Base-by-base conservation (phyloP, 2,329 filamentous ascomycete genomes). In the Aspergillus amoenus region DNA sequence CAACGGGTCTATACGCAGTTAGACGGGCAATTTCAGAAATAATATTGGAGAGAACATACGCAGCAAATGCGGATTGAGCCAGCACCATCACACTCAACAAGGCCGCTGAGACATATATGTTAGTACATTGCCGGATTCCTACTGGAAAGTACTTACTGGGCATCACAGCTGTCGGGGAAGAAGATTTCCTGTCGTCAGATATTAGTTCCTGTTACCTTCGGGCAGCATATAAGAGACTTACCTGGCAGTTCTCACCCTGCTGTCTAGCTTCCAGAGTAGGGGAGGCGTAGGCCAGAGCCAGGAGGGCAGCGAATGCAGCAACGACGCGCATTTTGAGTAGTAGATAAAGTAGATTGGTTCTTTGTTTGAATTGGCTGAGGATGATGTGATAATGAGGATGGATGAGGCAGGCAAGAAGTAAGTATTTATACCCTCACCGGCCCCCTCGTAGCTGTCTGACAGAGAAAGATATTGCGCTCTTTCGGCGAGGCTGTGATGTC, bases 201-300 rank as follows among this genome's bases (percentile, higher is more conserved):
- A 17, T 3, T 42, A n/a, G 5, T 2, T 13, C 13, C 15, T 37
- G 12, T 7, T 7, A 5, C 15, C 34, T 11, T 9, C 1, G 27
- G 27, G 27, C 34, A n/a, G 12, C 2, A 32, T 9, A 34, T 42
- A 1, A 15, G 11, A 13, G 8, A 51, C 41, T 5, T 58, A 58
- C 56, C 9, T 27, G 15, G 37, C 57, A 59, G n/a, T 51, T 51
- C 52, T 49, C 47, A 17, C 57, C 57, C 43, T 59, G 57, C 52
- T 59, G 57, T 56, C 57, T 56, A 27, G 18, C 22, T 22, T 59
- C 57, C n/a, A 59, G 34, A 30, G 57, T 39, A 12, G 57, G 57
- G n/a, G 47, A n/a, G 15, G 57, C 52, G 15, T 48, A 52, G 57
- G 57, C 57, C 24, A 59, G 4, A 18, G 57, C 34, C 43, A 59